Conservation (phyloP, 202 grass and related monocot species). For the Setaria italica region DNA sequence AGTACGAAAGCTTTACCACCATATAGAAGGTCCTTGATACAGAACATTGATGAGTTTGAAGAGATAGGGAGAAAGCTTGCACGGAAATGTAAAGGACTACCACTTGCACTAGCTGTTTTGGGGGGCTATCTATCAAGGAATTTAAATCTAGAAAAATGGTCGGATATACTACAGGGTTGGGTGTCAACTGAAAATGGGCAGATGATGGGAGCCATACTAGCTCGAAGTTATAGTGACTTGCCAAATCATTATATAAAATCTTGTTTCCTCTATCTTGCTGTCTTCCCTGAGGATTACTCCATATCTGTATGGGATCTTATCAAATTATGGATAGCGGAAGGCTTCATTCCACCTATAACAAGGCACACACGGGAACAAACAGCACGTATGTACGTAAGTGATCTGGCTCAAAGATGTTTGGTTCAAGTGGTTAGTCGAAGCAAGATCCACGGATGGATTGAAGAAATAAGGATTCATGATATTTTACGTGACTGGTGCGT, state of each 20-base stretch:
- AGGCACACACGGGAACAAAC: constrained; percentile 19
- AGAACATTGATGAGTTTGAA: constrained; percentile 39
- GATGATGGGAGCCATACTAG: constrained; percentile 31
- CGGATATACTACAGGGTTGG: background rate
- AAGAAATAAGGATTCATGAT: constrained; percentile 41
- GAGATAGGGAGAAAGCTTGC: constrained; percentile 37
- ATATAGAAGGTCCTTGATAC: background rate
- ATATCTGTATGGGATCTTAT: background rate
- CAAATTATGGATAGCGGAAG: constrained; percentile 24
- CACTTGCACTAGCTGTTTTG: constrained; percentile 49
- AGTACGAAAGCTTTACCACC: constrained; percentile 48
- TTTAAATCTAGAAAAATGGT: constrained; percentile 7
- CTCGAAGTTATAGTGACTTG: constrained; percentile 46
- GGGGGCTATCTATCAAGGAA: constrained; percentile 43
- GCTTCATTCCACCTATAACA: constrained; percentile 10
- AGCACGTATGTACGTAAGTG: background rate
- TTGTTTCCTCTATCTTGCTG: constrained; percentile 44
- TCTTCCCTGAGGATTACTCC: constrained; percentile 26
- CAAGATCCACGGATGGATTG: background rate
- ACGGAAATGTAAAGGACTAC: constrained; percentile 48
- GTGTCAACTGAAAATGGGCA: background rate
- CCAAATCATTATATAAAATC: constrained; percentile 37
- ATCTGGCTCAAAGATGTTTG: constrained; percentile 38
- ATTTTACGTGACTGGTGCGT: constrained; percentile 47
- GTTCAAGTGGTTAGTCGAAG: constrained; percentile 28